Evolutionary conservation across 2,329 filamentous ascomycete species (phyloP).

Genomic region (Aspergillus sp.): DNA sequence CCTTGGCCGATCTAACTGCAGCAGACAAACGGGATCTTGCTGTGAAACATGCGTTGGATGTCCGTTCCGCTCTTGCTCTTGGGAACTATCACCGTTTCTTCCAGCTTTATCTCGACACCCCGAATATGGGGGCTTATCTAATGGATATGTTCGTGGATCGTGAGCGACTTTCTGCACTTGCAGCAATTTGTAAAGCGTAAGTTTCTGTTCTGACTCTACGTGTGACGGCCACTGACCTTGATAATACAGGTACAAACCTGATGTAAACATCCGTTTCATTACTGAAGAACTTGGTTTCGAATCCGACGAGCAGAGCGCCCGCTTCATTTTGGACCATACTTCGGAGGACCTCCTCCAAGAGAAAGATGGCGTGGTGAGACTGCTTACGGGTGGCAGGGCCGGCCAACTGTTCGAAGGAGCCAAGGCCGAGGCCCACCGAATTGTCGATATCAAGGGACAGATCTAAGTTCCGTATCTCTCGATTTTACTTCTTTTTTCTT

Average conservation of each 20-base stretch:
- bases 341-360: slow-evolving; percentile 77
- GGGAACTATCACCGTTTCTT: slow-evolving; percentile 99
- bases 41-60: slow-evolving; percentile 87
- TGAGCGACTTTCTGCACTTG: slow-evolving; percentile 86
- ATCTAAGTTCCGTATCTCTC: slow-evolving; percentile 52
- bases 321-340: slow-evolving; percentile 82
- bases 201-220: slow-evolving; percentile 43
- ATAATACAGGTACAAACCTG: slow-evolving; percentile 77
- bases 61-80: slow-evolving; percentile 86
- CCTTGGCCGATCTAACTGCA: slow-evolving; percentile 96
- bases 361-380: slow-evolving; percentile 69
- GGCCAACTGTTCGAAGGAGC: slow-evolving; percentile 71
- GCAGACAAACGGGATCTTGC: slow-evolving; percentile 85
- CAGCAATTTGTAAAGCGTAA: slow-evolving; percentile 93
- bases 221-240: slow-evolving; percentile 48
- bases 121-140: slow-evolving; percentile 95
- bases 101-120: slow-evolving; percentile 88
- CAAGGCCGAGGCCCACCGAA: slow-evolving; percentile 72
- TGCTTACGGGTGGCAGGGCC: slow-evolving; percentile 74
- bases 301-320: slow-evolving; percentile 82
- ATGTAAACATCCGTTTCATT: slow-evolving; percentile 84
- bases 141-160: slow-evolving; percentile 99
- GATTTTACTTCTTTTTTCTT: slow-evolving; percentile 5
- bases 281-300: slow-evolving; percentile 96
- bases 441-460: slow-evolving; percentile 96